Base-by-base conservation (phyloP, 306 rosid species). In the Castanea sativa region DNA sequence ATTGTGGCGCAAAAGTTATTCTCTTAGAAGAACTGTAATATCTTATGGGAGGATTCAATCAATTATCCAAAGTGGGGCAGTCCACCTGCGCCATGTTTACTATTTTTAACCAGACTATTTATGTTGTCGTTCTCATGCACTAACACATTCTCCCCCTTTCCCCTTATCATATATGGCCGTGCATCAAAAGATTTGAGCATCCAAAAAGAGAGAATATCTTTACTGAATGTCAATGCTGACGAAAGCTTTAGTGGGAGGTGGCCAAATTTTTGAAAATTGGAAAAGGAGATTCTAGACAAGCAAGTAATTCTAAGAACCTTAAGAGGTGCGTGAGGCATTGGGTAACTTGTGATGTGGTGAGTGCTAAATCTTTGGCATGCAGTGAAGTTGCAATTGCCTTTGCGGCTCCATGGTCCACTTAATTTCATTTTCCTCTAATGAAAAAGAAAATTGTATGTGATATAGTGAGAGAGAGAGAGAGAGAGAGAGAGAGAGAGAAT, bases 51-150 rank as follows among this genome's bases (percentile, higher is more conserved):
- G 19, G 71, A 49, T 32, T 32, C 52, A 68, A 74, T 68, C 71
- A 72, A 32, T 4, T 25, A 20, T 10, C 65, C 53, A 73, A 15
- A 83, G 73, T 68, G 73, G 77, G 75, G 51, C 21, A 67, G 64
- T 32, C 71, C 43, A 16, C 14, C 23, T 32, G 63, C 55, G 20
- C 9, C 43, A 51, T 12, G 55, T 27, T 79, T 63, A 83, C 73
- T 58, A 33, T 59, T 75, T 33, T 83, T 81, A 79, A 52, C 76
- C 55, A 69, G 74, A 53, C 75, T 19, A 0, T 70, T 10, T n/a
- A 55, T 21, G 18, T 11, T 75, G 65, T 78, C 59, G 69, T 79
- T 75, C 27, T 55, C 64, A 19, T 43, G 69, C 67, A 20, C 49
- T 67, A 60, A 75, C 6, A n/a, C 25, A 63, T 59, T 58, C 45